Evolutionary conservation across 108 stramenopile genomes (phyloP), one percentile per base, ranked within the genome.

Genomic region (Skeletonema costatum): DNA sequence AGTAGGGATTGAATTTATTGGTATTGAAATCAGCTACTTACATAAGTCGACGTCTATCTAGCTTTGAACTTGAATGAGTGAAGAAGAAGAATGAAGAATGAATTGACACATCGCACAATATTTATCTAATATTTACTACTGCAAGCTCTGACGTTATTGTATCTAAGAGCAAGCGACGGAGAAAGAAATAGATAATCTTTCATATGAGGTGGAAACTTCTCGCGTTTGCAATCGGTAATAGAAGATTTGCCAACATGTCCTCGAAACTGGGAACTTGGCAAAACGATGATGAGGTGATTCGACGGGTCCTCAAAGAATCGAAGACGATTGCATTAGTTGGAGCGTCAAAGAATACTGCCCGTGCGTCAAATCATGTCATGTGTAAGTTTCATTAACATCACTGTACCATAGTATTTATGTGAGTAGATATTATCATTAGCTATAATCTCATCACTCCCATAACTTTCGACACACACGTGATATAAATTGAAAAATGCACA

Each of bases 241-340:
- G 25, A 56, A 56, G 53, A 66, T 16, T 66, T 21, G 33, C 41
- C 38, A 66, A 29, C 16, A 66, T 38, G 16, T 66, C 60, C 64
- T 67, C 69, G 6, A 56, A 56, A 25, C 9, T 56, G 0, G 80
- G 74, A n/a, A 71, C 86, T 21, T 85, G 82, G 70, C 69, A 44
- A 25, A 90, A 90, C 61, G 64, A 76, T 53, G 92, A 93, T 38
- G 78, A 69, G 6, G 78, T 85, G n/a, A 86, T 95, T 56, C 85
- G 87, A 36, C 87, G 86, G 39, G 82, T 95, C 19, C 66, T 95
- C 35, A 85, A 70, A 11, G 64, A 71, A 31, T 73, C 87, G 25
- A 85, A 88, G 73, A 93, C 89, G 12, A 93, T 95, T 80, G 94
- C 92, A 11, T 68, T 95, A 41, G 89, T 95, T 2, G 94, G 94